These are phyloP conservation scores for Paspalum notatum DNA, from an alignment of 176 grass and related monocot genomes.

Conservation along the genomic window DNA sequence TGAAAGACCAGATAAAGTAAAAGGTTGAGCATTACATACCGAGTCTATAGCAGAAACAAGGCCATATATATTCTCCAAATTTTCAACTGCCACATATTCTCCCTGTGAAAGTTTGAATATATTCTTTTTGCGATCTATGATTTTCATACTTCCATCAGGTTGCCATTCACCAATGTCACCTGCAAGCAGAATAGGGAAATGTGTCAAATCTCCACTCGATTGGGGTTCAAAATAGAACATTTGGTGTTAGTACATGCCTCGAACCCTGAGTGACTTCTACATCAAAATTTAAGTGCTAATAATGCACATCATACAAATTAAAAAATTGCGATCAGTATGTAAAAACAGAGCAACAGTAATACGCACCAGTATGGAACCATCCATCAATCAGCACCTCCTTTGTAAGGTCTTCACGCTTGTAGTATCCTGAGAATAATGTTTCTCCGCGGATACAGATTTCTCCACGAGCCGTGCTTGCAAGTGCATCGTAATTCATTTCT, in stretches of 20 bases:
- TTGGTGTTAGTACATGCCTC: background rate
- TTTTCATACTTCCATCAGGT: slow-evolving; percentile 88
- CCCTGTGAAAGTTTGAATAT: slow-evolving; percentile 97
- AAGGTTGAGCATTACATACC: slow-evolving; percentile 45
- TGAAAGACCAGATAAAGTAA: slow-evolving; percentile 5
- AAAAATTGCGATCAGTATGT: slow-evolving; percentile 4
- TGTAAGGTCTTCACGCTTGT: slow-evolving; percentile 82
- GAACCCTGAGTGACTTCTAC: background rate
- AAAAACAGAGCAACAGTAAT: slow-evolving; percentile 11
- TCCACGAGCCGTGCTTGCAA: slow-evolving; percentile 61
- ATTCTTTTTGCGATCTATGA: slow-evolving; percentile 93
- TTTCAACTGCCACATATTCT: slow-evolving; percentile 91
- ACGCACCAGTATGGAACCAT: slow-evolving; percentile 88
- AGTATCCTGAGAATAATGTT: slow-evolving; percentile 85
- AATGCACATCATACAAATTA: background rate
- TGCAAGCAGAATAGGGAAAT: slow-evolving; percentile 46
- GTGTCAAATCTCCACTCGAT: background rate
- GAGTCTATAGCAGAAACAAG: slow-evolving; percentile 75
- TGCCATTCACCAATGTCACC: slow-evolving; percentile 95
- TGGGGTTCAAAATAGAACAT: slow-evolving; percentile 16
- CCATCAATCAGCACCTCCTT: slow-evolving; percentile 77
- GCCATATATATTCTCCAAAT: slow-evolving; percentile 89
- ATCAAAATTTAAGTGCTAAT: background rate
- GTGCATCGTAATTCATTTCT: slow-evolving; percentile 89
- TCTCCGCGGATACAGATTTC: slow-evolving; percentile 82